phyloP scores from a whole-genome alignment of 2,329 filamentous ascomycete species.

The Xylogone sp. region DNA sequence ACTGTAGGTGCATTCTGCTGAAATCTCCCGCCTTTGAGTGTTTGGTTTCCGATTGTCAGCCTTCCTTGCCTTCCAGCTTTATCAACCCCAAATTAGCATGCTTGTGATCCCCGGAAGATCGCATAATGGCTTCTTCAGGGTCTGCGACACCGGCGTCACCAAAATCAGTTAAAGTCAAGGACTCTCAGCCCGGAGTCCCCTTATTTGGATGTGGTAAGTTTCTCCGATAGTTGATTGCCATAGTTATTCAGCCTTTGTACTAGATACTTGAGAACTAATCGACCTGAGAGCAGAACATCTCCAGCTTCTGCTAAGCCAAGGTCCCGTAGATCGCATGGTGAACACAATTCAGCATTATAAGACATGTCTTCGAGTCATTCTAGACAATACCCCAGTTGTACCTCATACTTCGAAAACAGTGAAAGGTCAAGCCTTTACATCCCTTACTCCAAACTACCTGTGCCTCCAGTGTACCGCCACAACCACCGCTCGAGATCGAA shows the following conservation, averaged over 20 bases:
- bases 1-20: background rate
- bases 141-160: constrained; percentile 27
- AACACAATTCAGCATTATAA: constrained; percentile 70
- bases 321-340: constrained; percentile 58
- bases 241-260: constrained; percentile 13
- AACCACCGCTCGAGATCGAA: constrained; percentile 60
- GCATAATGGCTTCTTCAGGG: constrained; percentile 23
- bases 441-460: constrained; percentile 65
- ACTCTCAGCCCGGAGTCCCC: constrained; percentile 53
- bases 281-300: constrained; percentile 59
- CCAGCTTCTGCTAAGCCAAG: constrained; percentile 58
- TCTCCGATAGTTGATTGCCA: constrained; percentile 4
- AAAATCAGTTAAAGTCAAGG: constrained; percentile 47
- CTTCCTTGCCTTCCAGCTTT: background rate
- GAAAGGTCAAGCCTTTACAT: constrained; percentile 55
- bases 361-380: constrained; percentile 65
- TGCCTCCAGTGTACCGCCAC: constrained; percentile 72
- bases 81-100: background rate
- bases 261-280: constrained; percentile 15
- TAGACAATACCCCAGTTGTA: constrained; percentile 62
- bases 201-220: constrained; percentile 61
- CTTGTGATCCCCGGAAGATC: background rate
- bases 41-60: background rate
- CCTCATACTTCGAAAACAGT: constrained; percentile 60
- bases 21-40: background rate